phyloP scores from a whole-genome alignment of 1,284 basidiomycete species.

The Ceratobasidium theobromae region DNA sequence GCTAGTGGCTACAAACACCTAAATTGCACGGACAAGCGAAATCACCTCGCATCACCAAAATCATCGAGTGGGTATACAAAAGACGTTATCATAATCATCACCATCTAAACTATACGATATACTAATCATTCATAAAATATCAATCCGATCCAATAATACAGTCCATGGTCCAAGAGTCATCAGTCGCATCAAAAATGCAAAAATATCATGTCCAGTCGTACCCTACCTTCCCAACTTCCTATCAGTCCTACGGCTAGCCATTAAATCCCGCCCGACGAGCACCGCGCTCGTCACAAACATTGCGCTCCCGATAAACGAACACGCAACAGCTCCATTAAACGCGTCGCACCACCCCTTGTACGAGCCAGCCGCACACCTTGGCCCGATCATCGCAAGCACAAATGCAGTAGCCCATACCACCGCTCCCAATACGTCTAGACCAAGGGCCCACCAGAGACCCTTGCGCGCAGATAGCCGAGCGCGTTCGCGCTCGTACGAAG shows the following conservation, averaged over 20 bases:
- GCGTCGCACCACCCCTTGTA: slow-evolving; percentile 70
- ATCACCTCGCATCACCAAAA: background rate
- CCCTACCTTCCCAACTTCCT: slow-evolving; percentile 9
- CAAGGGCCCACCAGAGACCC: slow-evolving; percentile 55
- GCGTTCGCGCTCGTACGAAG: slow-evolving; percentile 62
- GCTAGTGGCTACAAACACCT: background rate
- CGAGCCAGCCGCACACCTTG: slow-evolving; percentile 61
- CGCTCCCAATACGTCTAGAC: slow-evolving; percentile 52
- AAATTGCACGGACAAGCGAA: background rate
- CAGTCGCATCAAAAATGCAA: background rate
- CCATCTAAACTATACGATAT: background rate
- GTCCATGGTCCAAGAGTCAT: background rate
- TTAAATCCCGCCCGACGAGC: slow-evolving; percentile 17
- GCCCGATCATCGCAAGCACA: slow-evolving; percentile 59
- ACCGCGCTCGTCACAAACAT: slow-evolving; percentile 15
- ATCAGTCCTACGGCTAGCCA: slow-evolving; percentile 15
- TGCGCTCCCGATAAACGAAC: slow-evolving; percentile 50
- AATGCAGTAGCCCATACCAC: slow-evolving; percentile 61
- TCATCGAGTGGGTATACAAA: background rate
- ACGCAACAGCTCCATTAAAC: slow-evolving; percentile 64
- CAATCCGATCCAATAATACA: background rate
- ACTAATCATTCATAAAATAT: background rate
- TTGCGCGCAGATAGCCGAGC: slow-evolving; percentile 59
- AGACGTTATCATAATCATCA: background rate
- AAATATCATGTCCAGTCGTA: background rate